These are phyloP conservation scores for Hydnum rufescens DNA, from an alignment of 768 basidiomycete species.

Conservation along the genomic window DNA sequence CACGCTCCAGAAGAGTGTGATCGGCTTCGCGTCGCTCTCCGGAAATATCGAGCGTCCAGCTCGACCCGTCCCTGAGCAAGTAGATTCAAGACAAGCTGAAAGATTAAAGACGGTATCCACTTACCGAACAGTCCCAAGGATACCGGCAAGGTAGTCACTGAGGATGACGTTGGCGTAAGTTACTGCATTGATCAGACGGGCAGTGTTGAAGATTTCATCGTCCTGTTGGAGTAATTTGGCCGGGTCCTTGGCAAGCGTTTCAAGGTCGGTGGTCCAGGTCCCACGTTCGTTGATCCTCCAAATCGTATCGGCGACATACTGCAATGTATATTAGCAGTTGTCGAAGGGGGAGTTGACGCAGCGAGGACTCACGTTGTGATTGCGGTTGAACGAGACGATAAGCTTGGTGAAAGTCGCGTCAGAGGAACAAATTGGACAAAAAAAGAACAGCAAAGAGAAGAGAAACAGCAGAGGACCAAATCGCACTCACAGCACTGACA, in stretches of 20 bases:
- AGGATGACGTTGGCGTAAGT: constrained; percentile 22
- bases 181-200: constrained; percentile 41
- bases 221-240: constrained; percentile 28
- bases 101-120: constrained; percentile 49
- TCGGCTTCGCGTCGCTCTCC: constrained; percentile 8
- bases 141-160: constrained; percentile 56
- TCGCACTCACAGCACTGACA: constrained; percentile 27
- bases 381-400: constrained; percentile 45
- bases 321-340: background rate
- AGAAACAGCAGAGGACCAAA: too few species aligned
- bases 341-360: background rate
- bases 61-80: constrained; percentile 11
- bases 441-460: too few species aligned
- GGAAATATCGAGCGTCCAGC: background rate
- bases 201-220: constrained; percentile 50
- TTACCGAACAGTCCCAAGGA: constrained; percentile 49
- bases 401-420: constrained; percentile 16
- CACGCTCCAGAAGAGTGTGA: constrained; percentile 24
- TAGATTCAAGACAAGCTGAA: constrained; percentile 49
- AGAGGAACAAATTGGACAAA: background rate
- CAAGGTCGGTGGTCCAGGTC: constrained; percentile 19
- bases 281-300: constrained; percentile 47
- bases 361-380: constrained; percentile 40
- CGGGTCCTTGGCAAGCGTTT: constrained; percentile 15
- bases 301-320: constrained; percentile 54